Evolutionary conservation across 163 green algal genomes (phyloP).

Genomic region (Prototheca wickerhamii): DNA sequence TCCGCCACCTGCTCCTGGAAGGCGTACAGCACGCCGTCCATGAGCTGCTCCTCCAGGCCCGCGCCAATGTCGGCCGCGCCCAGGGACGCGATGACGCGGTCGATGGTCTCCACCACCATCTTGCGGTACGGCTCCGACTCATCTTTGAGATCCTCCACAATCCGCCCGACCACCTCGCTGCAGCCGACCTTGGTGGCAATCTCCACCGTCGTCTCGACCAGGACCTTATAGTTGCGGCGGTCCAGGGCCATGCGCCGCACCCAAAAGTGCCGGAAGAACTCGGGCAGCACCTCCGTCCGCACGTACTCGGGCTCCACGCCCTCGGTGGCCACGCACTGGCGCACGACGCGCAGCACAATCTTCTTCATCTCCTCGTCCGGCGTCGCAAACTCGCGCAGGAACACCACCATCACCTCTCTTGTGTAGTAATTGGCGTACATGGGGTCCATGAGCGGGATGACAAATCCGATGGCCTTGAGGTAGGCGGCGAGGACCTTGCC

Average conservation of each 20-base stretch:
- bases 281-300: slow-evolving; percentile 73
- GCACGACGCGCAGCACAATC: slow-evolving; percentile 98
- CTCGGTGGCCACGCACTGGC: slow-evolving; percentile 92
- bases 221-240: slow-evolving; percentile 73
- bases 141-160: slow-evolving; percentile 98
- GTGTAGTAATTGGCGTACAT: slow-evolving; percentile 99
- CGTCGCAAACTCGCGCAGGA: slow-evolving; percentile 94
- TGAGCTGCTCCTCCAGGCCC: slow-evolving; percentile 91
- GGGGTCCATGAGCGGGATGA: slow-evolving; percentile 98
- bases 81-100: slow-evolving; percentile 76
- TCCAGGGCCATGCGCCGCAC: slow-evolving; percentile 95
- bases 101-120: slow-evolving; percentile 87
- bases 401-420: slow-evolving; percentile 93
- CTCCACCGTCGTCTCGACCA: slow-evolving; percentile 92
- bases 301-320: slow-evolving; percentile 94
- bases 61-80: slow-evolving; percentile 89
- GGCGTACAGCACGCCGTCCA: slow-evolving; percentile 97
- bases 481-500: slow-evolving; percentile 96
- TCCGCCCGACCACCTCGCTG: slow-evolving; percentile 78
- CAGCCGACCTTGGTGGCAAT: slow-evolving; percentile 82
- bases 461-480: slow-evolving; percentile 89
- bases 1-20: slow-evolving; percentile 95
- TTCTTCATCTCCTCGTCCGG: slow-evolving; percentile 99
- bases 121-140: slow-evolving; percentile 91
- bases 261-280: slow-evolving; percentile 98